A percentile compares a stretch with the other conserved stretches of the same genome.
These are phyloP conservation scores for Sporothrix mexicana DNA, from an alignment of 2,329 filamentous ascomycete genomes.

Conservation along the genomic window DNA sequence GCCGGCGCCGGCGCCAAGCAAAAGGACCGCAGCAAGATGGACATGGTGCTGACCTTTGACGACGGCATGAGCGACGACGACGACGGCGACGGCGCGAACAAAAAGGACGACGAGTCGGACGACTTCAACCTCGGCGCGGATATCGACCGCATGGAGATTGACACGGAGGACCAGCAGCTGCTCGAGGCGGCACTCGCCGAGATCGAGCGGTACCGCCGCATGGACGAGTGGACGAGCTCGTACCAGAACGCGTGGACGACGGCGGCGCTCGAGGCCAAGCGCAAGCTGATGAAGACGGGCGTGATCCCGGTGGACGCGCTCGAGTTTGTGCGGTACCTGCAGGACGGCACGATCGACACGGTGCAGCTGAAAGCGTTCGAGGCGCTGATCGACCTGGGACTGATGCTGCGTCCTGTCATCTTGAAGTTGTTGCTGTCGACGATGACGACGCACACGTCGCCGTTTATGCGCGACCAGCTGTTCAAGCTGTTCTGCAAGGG, in stretches of 20 bases:
- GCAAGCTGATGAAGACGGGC: conserved; percentile 67
- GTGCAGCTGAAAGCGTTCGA: conserved; percentile 72
- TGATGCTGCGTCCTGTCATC: conserved; percentile 60
- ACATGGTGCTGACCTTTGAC: conserved; percentile 48
- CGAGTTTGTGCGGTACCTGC: conserved; percentile 68
- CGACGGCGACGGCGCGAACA: conserved; percentile 42
- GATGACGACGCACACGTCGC: conserved; percentile 67
- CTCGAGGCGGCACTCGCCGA: conserved; percentile 63
- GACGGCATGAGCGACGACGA: conserved; percentile 35
- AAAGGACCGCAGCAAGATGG: conserved; percentile 34
- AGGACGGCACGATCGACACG: conserved; percentile 66
- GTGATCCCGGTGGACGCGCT: conserved; percentile 61
- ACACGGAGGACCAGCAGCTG: conserved; percentile 50
- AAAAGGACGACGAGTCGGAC: conserved; percentile 40
- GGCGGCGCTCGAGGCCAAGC: conserved; percentile 66
- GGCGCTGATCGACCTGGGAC: conserved; percentile 67
- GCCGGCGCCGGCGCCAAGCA: not conserved
- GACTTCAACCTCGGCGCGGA: conserved; percentile 46
- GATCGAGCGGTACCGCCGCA: conserved; percentile 69
- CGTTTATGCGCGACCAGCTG: conserved; percentile 65
- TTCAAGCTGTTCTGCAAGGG: conserved; percentile 65
- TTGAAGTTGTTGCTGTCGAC: conserved; percentile 63
- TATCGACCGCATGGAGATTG: conserved; percentile 49
- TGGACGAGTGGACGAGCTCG: conserved; percentile 71
- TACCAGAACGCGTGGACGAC: conserved; percentile 72